Evolutionary conservation across 2,329 filamentous ascomycete species (phyloP).

Genomic region (Bipolaris victoriae): DNA sequence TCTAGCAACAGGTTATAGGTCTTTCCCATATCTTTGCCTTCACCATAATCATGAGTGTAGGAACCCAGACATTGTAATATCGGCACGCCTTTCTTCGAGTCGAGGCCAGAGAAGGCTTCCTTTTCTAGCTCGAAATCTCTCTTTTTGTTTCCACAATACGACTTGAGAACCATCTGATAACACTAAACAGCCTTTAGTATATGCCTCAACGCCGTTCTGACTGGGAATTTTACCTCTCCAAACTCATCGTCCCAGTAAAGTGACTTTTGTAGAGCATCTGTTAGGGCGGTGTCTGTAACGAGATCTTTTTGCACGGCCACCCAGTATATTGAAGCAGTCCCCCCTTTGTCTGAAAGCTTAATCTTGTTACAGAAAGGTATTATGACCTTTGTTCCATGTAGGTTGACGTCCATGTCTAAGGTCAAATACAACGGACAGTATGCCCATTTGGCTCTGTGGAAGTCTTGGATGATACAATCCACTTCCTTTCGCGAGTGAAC

Average conservation of each 20-base stretch:
- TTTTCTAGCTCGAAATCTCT: conserved; percentile 37
- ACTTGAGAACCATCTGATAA: conserved; percentile 43
- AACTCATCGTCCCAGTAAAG: neutral
- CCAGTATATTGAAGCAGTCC: neutral
- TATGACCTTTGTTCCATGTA: neutral
- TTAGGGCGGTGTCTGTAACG: neutral
- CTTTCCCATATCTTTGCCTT: neutral
- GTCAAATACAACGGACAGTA: neutral
- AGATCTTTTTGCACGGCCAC: neutral
- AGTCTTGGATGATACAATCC: neutral
- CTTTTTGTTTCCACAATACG: conserved; percentile 23
- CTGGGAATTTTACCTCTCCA: neutral
- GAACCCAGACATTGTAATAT: conserved; percentile 42
- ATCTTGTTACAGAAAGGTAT: neutral
- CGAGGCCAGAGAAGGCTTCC: conserved; percentile 36
- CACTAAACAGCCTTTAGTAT: neutral
- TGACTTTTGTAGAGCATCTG: neutral
- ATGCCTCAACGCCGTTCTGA: no score
- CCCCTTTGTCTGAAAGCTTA: neutral
- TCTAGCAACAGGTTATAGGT: conserved; percentile 45
- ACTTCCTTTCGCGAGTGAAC: neutral
- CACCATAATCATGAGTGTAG: conserved; percentile 25
- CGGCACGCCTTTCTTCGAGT: conserved; percentile 14
- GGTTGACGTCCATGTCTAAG: neutral
- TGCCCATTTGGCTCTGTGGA: neutral